phyloP scores from a whole-genome alignment of 495 filamentous ascomycete genomes.

The Terfezia claveryi region DNA sequence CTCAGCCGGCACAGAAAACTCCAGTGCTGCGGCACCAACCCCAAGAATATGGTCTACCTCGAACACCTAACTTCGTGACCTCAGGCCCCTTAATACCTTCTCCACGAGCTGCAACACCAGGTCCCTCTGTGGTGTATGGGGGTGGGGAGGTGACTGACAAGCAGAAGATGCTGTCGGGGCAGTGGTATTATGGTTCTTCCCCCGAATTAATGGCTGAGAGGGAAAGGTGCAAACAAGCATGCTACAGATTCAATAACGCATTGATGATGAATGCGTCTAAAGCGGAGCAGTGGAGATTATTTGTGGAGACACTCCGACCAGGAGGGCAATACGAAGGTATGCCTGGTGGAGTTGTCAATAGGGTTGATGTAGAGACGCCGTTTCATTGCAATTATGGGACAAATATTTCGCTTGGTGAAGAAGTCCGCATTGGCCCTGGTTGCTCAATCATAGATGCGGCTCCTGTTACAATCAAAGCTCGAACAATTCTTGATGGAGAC shows the following conservation, averaged over 20 bases:
- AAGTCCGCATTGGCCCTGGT: conserved; percentile 66
- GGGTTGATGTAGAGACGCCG: conserved; percentile 64
- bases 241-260: conserved; percentile 69
- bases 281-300: conserved; percentile 57
- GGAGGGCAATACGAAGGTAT: conserved; percentile 14
- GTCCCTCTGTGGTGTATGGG: conserved; percentile 29
- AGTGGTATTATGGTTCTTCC: conserved; percentile 57
- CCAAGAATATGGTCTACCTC: conserved; percentile 15
- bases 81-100: conserved; percentile 20
- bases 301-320: conserved; percentile 44
- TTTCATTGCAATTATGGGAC: conserved; percentile 94
- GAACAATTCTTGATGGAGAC: conserved; percentile 64
- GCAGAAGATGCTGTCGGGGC: conserved; percentile 80
- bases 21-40: conserved; percentile 20
- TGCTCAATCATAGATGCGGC: conserved; percentile 73
- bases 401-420: conserved; percentile 71
- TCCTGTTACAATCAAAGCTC: conserved; percentile 50
- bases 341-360: conserved; percentile 36
- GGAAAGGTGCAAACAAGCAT: conserved; percentile 60
- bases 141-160: conserved; percentile 42
- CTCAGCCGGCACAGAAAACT: neutral
- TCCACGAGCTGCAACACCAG: conserved; percentile 37
- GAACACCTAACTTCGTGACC: conserved; percentile 6
- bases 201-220: conserved; percentile 65
- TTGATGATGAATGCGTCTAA: conserved; percentile 49